These are phyloP conservation scores for Diaporthe capsici DNA, from an alignment of 2,329 filamentous ascomycete species.

Conservation along the genomic window DNA sequence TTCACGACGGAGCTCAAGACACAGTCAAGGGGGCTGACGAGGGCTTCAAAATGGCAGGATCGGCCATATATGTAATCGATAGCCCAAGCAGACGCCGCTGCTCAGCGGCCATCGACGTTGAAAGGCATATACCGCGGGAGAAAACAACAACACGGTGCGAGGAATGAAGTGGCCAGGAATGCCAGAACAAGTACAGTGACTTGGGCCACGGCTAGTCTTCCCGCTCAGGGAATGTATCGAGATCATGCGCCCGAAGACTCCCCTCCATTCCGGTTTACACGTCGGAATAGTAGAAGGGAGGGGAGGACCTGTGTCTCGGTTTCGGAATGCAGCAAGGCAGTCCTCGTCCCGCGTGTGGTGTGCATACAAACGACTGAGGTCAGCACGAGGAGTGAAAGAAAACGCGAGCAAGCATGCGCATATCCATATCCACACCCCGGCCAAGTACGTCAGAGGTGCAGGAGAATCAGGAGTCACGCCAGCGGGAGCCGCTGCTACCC, in stretches of 20 bases:
- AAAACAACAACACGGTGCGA: conserved; percentile 42
- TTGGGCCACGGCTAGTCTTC: neutral
- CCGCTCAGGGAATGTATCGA: conserved; percentile 20
- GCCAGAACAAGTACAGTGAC: conserved; percentile 30
- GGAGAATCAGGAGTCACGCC: conserved; percentile 31
- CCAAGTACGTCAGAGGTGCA: conserved; percentile 26
- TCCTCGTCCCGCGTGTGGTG: conserved; percentile 29
- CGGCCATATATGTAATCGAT: conserved; percentile 35
- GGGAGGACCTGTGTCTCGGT: conserved; percentile 13
- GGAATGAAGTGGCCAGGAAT: conserved; percentile 41
- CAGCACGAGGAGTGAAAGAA: conserved; percentile 20
- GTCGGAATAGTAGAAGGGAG: conserved; percentile 31
- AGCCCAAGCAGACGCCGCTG: neutral
- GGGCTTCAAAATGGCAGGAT: conserved; percentile 27
- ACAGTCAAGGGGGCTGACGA: conserved; percentile 8
- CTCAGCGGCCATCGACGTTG: neutral
- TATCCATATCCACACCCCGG: neutral
- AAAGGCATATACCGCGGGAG: neutral
- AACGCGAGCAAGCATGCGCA: conserved; percentile 11
- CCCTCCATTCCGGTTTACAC: conserved; percentile 1
- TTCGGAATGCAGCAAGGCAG: conserved; percentile 35
- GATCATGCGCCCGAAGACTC: neutral
- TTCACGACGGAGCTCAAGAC: conserved; percentile 17
- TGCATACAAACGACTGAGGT: conserved; percentile 35
- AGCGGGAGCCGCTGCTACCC: conserved; percentile 10